A percentile compares a stretch with the other conserved stretches of the same genome.
Evolutionary conservation across 768 basidiomycete species (phyloP).

Genomic region (Mrakia blollopis): DNA sequence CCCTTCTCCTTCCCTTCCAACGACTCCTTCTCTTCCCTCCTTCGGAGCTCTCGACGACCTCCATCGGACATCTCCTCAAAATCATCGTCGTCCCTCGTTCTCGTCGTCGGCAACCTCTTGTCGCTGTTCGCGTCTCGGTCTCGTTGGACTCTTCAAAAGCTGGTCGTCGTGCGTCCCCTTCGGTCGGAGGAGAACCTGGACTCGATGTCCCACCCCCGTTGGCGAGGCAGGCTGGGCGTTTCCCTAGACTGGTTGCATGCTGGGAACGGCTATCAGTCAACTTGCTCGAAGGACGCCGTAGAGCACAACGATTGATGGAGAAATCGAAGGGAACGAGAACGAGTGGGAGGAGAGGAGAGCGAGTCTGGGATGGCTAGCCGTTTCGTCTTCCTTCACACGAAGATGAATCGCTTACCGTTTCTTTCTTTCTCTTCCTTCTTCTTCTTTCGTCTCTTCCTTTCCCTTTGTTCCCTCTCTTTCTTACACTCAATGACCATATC

Average conservation of each 20-base stretch:
- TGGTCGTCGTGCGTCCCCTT: not conserved
- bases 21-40: slow-evolving; percentile 1
- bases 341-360: not conserved
- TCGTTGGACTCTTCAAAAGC: not conserved
- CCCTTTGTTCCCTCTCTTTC: slow-evolving; percentile 10
- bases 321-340: not conserved
- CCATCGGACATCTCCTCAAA: slow-evolving; percentile 1
- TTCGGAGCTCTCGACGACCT: not conserved
- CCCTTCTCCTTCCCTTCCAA: not conserved
- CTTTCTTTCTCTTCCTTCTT: not conserved
- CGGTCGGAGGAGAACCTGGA: slow-evolving; percentile 6
- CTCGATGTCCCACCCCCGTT: not conserved
- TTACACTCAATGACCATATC: slow-evolving; percentile 30
- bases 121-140: not conserved
- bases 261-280: slow-evolving; percentile 18
- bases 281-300: slow-evolving; percentile 7
- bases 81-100: slow-evolving; percentile 2
- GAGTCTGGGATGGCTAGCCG: not conserved
- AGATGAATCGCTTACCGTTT: slow-evolving; percentile 1
- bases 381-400: not conserved
- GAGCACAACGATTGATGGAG: slow-evolving; percentile 19
- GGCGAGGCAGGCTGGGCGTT: slow-evolving; percentile 19
- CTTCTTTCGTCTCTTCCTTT: not conserved
- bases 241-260: slow-evolving; percentile 13
- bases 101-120: slow-evolving; percentile 7